Percentiles rank a stretch among this genome's conserved stretches.
Evolutionary conservation across 345 rosid genomes (phyloP).

Genomic region (thale cress (Arabidopsis thaliana)): DNA sequence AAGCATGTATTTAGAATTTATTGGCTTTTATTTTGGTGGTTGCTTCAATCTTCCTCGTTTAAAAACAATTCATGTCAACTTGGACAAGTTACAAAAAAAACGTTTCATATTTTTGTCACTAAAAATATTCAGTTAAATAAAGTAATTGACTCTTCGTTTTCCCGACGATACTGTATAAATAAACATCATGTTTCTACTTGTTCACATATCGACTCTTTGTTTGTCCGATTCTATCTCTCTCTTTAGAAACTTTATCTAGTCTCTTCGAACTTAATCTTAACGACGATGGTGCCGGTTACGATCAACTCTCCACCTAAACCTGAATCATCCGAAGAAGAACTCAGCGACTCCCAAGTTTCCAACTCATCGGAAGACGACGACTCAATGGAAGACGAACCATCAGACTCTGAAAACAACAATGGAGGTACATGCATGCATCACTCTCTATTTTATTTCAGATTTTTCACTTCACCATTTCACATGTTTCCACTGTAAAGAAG

Average conservation of each 20-base stretch:
- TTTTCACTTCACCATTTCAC: neutral
- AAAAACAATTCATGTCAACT: neutral
- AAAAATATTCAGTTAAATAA: neutral
- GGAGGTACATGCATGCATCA: neutral
- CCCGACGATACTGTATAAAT: neutral
- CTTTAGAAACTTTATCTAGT: neutral
- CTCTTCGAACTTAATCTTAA: conserved; percentile 8
- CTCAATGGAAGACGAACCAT: conserved; percentile 13
- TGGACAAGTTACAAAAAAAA: neutral
- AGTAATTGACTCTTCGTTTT: neutral
- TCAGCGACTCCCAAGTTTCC: neutral
- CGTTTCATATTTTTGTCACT: neutral
- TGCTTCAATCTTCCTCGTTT: neutral
- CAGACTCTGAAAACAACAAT: neutral
- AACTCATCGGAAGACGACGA: conserved; percentile 15
- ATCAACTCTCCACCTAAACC: neutral
- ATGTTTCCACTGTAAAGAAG: neutral
- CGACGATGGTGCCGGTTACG: conserved; percentile 21
- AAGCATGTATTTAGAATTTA: too few relatives aligned
- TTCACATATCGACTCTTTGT: neutral
- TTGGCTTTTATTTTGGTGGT: neutral
- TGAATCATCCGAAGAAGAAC: conserved; percentile 26
- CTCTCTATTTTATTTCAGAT: neutral
- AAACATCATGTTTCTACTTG: neutral
- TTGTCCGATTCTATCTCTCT: neutral